Evolutionary conservation across 768 basidiomycete genomes (phyloP), one percentile per base, ranked within the genome.

Genomic region (Mycena amicta): DNA sequence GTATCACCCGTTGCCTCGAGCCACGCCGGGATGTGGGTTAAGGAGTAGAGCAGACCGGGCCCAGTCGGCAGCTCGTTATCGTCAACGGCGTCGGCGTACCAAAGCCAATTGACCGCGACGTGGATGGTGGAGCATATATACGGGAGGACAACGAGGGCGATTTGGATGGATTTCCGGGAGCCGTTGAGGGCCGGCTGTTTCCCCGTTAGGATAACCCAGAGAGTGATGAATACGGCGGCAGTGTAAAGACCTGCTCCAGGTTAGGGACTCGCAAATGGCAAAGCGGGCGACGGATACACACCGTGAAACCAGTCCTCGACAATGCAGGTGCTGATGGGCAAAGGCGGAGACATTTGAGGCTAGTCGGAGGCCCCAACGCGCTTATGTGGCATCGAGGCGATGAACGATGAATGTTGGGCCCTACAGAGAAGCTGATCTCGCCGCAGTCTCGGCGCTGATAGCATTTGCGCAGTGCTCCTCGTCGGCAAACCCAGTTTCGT

Each of bases 271-370:
- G n/a, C n/a, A n/a, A n/a, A 23, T 8, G 22, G 18, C 51, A 12
- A 22, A 40, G 43, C 22, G 13, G 40, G 15, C 16, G 28, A 22
- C 33, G 8, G 33, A 37, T 8, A 33, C 4, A 28, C 43, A 54
- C 57, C 57, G 50, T 59, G n/a, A 25, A 59, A 40, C 57, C 57
- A 59, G 25, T 50, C 27, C 46, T 59, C 57, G 20, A 59, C 53
- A 20, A 59, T 50, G 46, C 52, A 45, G 6, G 52, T 40, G 33
- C n/a, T 58, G 33, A 53, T 50, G 5, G 57, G 52, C 25, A 57
- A 16, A 4, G 56, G 56, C 13, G 56, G 50, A 30, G 39, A 4
- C 56, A 57, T 57, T 11, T 30, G 27, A 11, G 22, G 45, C 22
- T 31, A 43, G 41, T 54, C 20, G 5, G 23, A 18, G 51, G 6